Evolutionary conservation across 2,329 filamentous ascomycete genomes (phyloP).

Genomic region (Neophaeococcomyces aloes): DNA sequence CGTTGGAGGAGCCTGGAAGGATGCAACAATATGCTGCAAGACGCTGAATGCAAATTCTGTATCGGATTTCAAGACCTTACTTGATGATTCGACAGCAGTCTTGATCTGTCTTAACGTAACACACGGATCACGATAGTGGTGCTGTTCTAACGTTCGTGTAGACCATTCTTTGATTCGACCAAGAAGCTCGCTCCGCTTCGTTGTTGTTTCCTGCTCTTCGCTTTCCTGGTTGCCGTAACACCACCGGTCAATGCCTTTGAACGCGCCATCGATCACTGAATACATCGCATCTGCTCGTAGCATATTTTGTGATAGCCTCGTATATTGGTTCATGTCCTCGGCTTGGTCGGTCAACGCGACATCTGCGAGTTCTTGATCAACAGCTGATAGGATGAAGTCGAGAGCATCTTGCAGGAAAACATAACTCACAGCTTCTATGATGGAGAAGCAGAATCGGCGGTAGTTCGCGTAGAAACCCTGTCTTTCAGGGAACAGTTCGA

Average conservation of each 20-base stretch:
- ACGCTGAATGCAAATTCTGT: conserved; percentile 77
- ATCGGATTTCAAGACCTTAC: conserved; percentile 65
- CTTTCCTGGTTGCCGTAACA: conserved; percentile 40
- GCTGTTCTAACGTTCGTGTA: conserved; percentile 29
- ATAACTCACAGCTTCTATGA: conserved; percentile 79
- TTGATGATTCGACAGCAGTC: conserved; percentile 74
- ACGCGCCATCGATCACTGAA: conserved; percentile 73
- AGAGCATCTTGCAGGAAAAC: conserved; percentile 76
- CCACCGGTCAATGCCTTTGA: conserved; percentile 86
- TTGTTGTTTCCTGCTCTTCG: conserved; percentile 38
- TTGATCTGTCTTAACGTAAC: conserved; percentile 74
- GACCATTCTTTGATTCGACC: conserved; percentile 33
- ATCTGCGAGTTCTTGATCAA: conserved; percentile 58
- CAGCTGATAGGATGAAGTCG: conserved; percentile 70
- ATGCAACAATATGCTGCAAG: conserved; percentile 80
- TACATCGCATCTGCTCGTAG: conserved; percentile 81
- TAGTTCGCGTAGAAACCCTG: conserved; percentile 96
- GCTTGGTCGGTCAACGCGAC: conserved; percentile 30
- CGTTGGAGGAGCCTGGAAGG: conserved; percentile 62
- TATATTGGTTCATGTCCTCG: conserved; percentile 27
- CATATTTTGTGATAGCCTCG: conserved; percentile 41
- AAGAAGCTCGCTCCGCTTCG: conserved; percentile 31
- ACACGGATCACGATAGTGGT: conserved; percentile 56
- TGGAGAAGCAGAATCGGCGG: conserved; percentile 72
- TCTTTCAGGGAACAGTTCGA: conserved; percentile 84